These are phyloP conservation scores for Eudorina sp. DNA, from an alignment of 139 green algal species.

Conservation along the genomic window DNA sequence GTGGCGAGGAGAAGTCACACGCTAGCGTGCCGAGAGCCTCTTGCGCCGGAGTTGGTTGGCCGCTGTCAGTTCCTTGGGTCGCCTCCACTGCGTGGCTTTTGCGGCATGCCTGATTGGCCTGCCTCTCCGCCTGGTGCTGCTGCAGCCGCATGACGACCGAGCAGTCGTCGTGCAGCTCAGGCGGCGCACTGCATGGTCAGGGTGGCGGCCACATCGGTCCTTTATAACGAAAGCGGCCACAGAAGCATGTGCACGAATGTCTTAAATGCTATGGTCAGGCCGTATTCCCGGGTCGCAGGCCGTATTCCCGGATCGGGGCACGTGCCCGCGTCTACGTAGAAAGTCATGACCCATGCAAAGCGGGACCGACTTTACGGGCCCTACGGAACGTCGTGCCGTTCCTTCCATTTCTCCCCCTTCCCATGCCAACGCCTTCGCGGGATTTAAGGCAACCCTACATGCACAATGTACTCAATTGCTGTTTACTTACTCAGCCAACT, in stretches of 20 bases:
- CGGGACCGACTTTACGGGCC: no score
- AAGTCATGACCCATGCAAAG: no score
- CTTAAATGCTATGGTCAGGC: not conserved
- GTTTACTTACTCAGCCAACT: slow-evolving; percentile 4
- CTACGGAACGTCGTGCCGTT: not conserved
- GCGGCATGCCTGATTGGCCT: not conserved
- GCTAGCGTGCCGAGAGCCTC: no score
- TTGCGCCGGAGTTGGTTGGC: not conserved
- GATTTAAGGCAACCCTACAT: not conserved
- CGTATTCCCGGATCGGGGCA: not conserved
- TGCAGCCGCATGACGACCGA: slow-evolving; percentile 13
- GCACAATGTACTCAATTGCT: no score
- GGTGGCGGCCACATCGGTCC: no score
- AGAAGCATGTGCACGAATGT: no score
- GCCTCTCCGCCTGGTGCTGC: not conserved
- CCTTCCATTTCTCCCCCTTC: not conserved
- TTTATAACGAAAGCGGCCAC: no score
- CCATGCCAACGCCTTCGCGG: not conserved
- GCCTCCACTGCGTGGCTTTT: not conserved
- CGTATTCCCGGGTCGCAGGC: not conserved
- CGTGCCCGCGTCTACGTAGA: not conserved
- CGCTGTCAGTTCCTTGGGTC: not conserved
- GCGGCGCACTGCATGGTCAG: not conserved
- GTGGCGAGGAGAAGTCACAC: no score
- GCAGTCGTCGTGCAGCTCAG: slow-evolving; percentile 12